These are phyloP conservation scores for Botrytis paeoniae DNA, from an alignment of 2,329 filamentous ascomycete species.

Conservation along the genomic window DNA sequence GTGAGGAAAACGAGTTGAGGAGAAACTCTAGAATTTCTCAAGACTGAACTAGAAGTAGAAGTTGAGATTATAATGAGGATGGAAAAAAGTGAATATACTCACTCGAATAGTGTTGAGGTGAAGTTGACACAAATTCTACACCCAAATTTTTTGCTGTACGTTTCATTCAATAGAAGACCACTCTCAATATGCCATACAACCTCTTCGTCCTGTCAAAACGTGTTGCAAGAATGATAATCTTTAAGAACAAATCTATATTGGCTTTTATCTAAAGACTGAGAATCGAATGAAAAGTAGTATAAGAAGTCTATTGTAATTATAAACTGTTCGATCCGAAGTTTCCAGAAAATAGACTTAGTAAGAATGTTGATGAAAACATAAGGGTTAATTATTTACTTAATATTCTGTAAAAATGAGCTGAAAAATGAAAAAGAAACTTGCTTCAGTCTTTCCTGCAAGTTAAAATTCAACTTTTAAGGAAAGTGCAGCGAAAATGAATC, in stretches of 20 bases:
- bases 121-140: neutral
- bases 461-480: neutral
- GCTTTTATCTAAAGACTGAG: fast-evolving
- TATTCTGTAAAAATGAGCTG: neutral
- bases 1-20: neutral
- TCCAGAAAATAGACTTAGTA: neutral
- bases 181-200: neutral
- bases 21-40: neutral
- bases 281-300: neutral
- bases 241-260: fast-evolving
- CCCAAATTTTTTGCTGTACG: neutral
- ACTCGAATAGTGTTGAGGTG: neutral
- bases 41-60: neutral
- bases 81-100: neutral
- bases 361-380: neutral
- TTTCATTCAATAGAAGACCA: neutral
- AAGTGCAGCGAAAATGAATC: neutral
- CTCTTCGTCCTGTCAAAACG: neutral
- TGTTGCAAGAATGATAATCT: no score
- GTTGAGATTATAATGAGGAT: neutral
- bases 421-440: fast-evolving
- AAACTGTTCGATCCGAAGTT: neutral
- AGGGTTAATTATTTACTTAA: fast-evolving
- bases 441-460: neutral
- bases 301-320: no score